These are phyloP conservation scores for Calonectria leucothoes DNA, from an alignment of 2,329 filamentous ascomycete species.

Conservation along the genomic window DNA sequence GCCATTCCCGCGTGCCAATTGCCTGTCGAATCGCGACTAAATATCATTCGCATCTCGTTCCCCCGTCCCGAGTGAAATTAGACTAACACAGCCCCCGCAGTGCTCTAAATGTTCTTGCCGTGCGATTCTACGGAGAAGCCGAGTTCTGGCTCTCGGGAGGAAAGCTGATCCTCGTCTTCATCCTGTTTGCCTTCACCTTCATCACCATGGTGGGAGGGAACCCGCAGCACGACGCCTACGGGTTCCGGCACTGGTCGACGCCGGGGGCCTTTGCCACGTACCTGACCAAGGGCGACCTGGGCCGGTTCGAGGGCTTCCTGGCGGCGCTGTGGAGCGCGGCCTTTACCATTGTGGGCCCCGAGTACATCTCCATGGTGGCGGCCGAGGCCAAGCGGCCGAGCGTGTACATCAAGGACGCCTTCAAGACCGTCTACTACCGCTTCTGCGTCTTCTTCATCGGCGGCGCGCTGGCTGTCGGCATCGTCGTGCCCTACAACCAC, in stretches of 20 bases:
- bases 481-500: constrained; percentile 75
- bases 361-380: constrained; percentile 76
- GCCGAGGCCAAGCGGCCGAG: constrained; percentile 76
- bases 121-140: constrained; percentile 75
- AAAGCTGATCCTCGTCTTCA: constrained; percentile 75
- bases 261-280: constrained; percentile 58
- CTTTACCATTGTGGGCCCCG: constrained; percentile 74
- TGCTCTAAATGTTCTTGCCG: constrained; percentile 72
- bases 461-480: constrained; percentile 75
- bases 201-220: constrained; percentile 84
- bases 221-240: constrained; percentile 74
- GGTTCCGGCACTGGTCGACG: constrained; percentile 75
- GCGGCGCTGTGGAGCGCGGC: constrained; percentile 73
- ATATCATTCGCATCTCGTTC: not conserved
- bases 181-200: constrained; percentile 80
- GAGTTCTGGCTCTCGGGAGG: constrained; percentile 76
- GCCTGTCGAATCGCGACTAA: not conserved
- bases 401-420: constrained; percentile 73
- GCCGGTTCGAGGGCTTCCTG: constrained; percentile 78
- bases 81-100: constrained; percentile 42
- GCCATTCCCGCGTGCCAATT: not conserved
- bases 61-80: not conserved
- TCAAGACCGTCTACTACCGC: constrained; percentile 79
- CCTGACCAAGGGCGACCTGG: constrained; percentile 69
- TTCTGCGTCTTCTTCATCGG: constrained; percentile 78